These are phyloP conservation scores for Vitis vinifera DNA, from an alignment of 164 flowering plant genomes.

Conservation along the genomic window ASM3070453v1 NC_081812.1:16130501-16131000, in stretches of 20 bases:
- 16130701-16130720: neutral
- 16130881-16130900: no score
- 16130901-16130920: no score
- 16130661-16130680: neutral
- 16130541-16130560: neutral
- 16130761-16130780: no score
- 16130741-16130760: neutral
- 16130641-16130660: neutral
- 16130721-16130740: conserved; percentile 5
- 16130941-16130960: conserved; percentile 11
- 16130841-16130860: no score
- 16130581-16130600: conserved; percentile 8
- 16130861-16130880: no score
- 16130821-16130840: no score
- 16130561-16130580: neutral
- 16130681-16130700: conserved; percentile 3
- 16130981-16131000: neutral
- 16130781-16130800: no score
- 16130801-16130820: no score
- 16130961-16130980: conserved; percentile 9
- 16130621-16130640: conserved; percentile 3
- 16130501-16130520: neutral
- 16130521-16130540: conserved; percentile 4
- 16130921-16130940: no score
- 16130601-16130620: neutral